Evolutionary conservation across 1,284 basidiomycete species (phyloP), one percentile per base, ranked within the genome.

Genomic region (Cryptococcus wingfieldii): DNA sequence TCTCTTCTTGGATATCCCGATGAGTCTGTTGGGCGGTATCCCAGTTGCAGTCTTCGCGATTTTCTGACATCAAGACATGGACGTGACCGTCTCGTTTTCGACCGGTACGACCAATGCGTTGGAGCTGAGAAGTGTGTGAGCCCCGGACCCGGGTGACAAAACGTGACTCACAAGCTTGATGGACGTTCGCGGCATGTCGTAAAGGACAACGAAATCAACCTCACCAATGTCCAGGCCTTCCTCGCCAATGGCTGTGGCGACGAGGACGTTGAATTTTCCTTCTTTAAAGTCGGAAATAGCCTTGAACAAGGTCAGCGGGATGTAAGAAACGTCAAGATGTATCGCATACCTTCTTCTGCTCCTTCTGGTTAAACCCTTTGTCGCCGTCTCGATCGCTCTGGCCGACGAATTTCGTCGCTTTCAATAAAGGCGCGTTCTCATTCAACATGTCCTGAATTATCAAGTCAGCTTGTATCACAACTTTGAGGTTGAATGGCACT

Each of bases 221-320:
- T 97, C 94, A 47, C 96, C 96, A 56, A 99, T 98, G 73, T 99
- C 96, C n/a, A 99, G 80, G 59, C 96, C 96, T 76, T 99, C 96
- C 78, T 99, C 96, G 31, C 96, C 96, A 56, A 99, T 93, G 3
- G 89, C 96, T 0, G 96, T 98, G 0, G 95, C 89, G 2, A 99
- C 95, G 5, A 99, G 80, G 34, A 98, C 86, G 66, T 98, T 98
- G 76, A 84, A 91, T 55, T 86, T 86, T 34, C 91, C 92, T 3
- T 79, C 78, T 74, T 94, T 94, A 81, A 98, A 98, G 58, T 86
- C 84, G 54, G 84, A 78, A 65, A 98, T 90, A 38, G 64, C 67
- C 67, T 71, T 43, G 39, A 47, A 50, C 16, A 39, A n/a, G 51
- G 34, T 49, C 13, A 43, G 16, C n/a, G 7, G 49, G n/a, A 37